Percentiles rank a stretch among this genome's conserved stretches.
These are phyloP conservation scores for Xylaria longipes DNA, from an alignment of 495 filamentous ascomycete genomes.

Conservation along the genomic window DNA sequence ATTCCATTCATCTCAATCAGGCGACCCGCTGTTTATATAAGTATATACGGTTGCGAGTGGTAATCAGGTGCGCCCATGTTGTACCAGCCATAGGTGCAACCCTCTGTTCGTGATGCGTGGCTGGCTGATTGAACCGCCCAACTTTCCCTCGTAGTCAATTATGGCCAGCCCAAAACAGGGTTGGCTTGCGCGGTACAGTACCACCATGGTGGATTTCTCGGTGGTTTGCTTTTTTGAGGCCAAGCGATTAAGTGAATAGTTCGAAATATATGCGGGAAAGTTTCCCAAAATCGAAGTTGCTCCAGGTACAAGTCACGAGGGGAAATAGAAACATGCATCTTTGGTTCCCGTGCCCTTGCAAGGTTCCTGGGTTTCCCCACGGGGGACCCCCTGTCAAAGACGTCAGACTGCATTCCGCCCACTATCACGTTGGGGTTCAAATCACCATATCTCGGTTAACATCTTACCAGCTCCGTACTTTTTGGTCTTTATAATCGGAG, in stretches of 20 bases:
- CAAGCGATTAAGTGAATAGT: neutral
- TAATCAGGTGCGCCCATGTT: too few species aligned
- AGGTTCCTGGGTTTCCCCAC: slow-evolving; percentile 7
- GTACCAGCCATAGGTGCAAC: neutral
- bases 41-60: too few species aligned
- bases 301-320: slow-evolving; percentile 17
- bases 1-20: neutral
- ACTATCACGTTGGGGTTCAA: slow-evolving; percentile 12
- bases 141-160: neutral
- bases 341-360: neutral
- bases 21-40: neutral
- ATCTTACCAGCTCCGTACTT: neutral
- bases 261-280: neutral
- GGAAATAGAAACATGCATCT: neutral
- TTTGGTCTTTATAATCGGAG: neutral
- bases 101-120: neutral
- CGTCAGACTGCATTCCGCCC: slow-evolving; percentile 2
- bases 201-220: neutral
- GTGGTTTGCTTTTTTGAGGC: neutral
- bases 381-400: slow-evolving; percentile 13
- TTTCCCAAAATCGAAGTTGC: slow-evolving; percentile 19
- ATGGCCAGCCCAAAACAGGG: slow-evolving; percentile 3
- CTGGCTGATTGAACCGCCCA: neutral
- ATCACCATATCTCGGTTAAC: neutral
- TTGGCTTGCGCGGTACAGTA: neutral